Percentiles rank a stretch among this genome's conserved stretches.
Evolutionary conservation across 2,329 filamentous ascomycete genomes (phyloP).

Genomic region (Hypoxylon sp.): DNA sequence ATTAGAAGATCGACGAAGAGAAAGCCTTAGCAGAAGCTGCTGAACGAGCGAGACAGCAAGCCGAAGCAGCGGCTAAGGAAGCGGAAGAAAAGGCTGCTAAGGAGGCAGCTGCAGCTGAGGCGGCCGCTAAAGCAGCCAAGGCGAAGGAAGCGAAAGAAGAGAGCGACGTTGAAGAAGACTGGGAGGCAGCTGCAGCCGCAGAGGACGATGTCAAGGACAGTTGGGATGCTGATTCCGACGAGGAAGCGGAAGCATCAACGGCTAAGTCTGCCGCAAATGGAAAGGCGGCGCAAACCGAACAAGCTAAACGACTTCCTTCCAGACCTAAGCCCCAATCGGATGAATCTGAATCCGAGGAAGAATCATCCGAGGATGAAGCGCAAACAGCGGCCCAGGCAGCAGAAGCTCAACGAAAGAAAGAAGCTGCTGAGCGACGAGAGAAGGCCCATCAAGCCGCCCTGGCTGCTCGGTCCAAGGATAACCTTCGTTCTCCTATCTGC

Average conservation of each 20-base stretch:
- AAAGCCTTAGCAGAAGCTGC: conserved; percentile 83
- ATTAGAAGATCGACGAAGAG: conserved; percentile 77
- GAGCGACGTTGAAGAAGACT: conserved; percentile 82
- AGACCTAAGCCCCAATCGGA: conserved; percentile 54
- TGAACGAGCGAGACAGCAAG: conserved; percentile 77
- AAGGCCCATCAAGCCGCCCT: conserved; percentile 92
- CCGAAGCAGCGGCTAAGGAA: conserved; percentile 75
- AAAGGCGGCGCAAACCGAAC: conserved; percentile 42
- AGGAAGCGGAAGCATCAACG: conserved; percentile 74
- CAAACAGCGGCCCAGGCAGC: conserved; percentile 80
- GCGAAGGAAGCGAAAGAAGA: conserved; percentile 69
- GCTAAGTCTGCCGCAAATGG: conserved; percentile 46
- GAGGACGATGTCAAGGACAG: conserved; percentile 89
- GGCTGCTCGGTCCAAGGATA: conserved; percentile 91
- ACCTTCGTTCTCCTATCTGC: conserved; percentile 97
- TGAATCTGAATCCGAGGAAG: conserved; percentile 72
- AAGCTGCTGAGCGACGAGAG: conserved; percentile 88
- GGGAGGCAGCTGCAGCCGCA: conserved; percentile 86
- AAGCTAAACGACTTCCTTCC: conserved; percentile 52
- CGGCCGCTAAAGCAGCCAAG: conserved; percentile 67
- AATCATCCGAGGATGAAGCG: conserved; percentile 79
- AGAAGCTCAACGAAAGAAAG: conserved; percentile 84
- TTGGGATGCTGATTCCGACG: conserved; percentile 90
- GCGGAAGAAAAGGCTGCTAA: conserved; percentile 72
- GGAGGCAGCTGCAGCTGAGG: conserved; percentile 70